These are phyloP conservation scores for Dioszegia hungarica DNA, from an alignment of 768 basidiomycete species.

Conservation along the genomic window DNA sequence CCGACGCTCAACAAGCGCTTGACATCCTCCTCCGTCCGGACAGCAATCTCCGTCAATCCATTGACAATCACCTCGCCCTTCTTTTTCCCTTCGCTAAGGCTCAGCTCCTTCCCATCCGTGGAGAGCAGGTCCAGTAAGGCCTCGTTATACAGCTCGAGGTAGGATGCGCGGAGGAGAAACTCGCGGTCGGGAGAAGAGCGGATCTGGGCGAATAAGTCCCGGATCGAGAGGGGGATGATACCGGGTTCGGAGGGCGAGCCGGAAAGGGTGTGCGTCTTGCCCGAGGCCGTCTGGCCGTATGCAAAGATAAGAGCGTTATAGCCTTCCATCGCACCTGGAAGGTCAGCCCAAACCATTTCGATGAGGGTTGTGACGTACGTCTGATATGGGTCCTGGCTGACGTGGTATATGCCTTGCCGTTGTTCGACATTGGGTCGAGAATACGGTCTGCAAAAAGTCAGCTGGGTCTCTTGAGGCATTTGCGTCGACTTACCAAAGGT, in stretches of 20 bases:
- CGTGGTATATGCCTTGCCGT: slow-evolving; percentile 35
- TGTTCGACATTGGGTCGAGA: slow-evolving; percentile 34
- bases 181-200: slow-evolving; percentile 65
- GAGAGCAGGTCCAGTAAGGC: slow-evolving; percentile 60
- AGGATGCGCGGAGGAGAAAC: slow-evolving; percentile 91
- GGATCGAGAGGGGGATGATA: slow-evolving; percentile 83
- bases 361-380: slow-evolving; percentile 17
- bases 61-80: slow-evolving; percentile 53
- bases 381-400: slow-evolving; percentile 41
- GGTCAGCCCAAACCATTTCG: slow-evolving; percentile 12
- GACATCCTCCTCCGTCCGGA: slow-evolving; percentile 82
- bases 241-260: slow-evolving; percentile 69
- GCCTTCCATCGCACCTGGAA: slow-evolving; percentile 82
- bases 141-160: slow-evolving; percentile 93
- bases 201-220: slow-evolving; percentile 64
- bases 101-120: slow-evolving; percentile 64
- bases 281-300: slow-evolving; percentile 70
- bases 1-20: slow-evolving; percentile 78
- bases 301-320: slow-evolving; percentile 96
- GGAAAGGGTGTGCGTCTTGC: slow-evolving; percentile 68
- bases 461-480: too few species aligned
- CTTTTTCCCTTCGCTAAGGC: slow-evolving; percentile 53
- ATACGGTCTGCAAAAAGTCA: slow-evolving; percentile 35
- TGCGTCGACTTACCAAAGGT: slow-evolving; percentile 45
- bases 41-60: slow-evolving; percentile 83